Evolutionary conservation across 2,329 filamentous ascomycete species (phyloP), one percentile per base, ranked within the genome.

Genomic region (Venturia carpophila): DNA sequence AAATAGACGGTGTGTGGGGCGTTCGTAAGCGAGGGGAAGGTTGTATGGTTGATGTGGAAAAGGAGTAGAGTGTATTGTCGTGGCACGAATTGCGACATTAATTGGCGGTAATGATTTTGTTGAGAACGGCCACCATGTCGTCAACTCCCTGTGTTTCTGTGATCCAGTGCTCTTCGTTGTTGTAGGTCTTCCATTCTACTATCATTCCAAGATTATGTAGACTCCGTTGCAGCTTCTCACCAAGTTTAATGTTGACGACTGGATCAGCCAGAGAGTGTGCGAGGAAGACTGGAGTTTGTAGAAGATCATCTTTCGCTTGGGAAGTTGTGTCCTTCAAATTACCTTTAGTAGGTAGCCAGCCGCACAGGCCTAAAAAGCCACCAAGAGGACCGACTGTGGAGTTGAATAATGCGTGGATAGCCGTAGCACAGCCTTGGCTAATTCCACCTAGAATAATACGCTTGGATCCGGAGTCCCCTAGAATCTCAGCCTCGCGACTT

Each of bases 71-170:
- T 41, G 39, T 47, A 2, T 47, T 24, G 45, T n/a, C 5, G 45
- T 9, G 45, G 45, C 21, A 4, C 47, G 10, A 56, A 30, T 37
- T 37, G 30, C 19, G 60, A 42, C 15, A 11, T 43, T 6, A 61
- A 13, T 9, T 27, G 41, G 13, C 21, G 11, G 24, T 45, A 24
- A 61, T 61, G 42, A 43, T 43, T 42, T 43, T 64, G 15, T 47
- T 34, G 17, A 68, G 41, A 52, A 70, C 70, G 5, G 42, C 60
- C 15, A 69, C 64, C 4, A 70, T 39, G 42, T 70, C 69, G 60
- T 71, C 68, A 9, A 70, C 61, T 1, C 69, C 70, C 30, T 66
- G 47, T 11, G 68, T 68, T 63, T 70, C 69, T 30, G 69, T 71
- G 1, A 70, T 24, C 70, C 69, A 71, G 58, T 71, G 70, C 0